Conservation (phyloP, 179 eudicot species). For the Spergularia azorica region DNA sequence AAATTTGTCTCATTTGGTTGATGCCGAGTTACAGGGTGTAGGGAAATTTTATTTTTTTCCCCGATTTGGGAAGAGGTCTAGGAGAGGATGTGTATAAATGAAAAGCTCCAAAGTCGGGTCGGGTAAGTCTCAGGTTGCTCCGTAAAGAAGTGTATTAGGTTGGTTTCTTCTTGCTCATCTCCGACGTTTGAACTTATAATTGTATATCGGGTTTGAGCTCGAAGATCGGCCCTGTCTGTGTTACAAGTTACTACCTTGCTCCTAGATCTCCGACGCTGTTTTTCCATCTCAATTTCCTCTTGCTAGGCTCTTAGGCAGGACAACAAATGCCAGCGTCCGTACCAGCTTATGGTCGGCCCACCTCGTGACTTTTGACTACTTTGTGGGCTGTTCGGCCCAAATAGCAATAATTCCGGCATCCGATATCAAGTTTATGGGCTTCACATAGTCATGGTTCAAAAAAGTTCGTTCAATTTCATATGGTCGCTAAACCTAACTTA, state of each 20-base stretch:
- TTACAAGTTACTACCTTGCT: too few relatives aligned
- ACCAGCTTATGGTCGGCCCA: too few relatives aligned
- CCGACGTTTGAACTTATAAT: slow-evolving; percentile 16
- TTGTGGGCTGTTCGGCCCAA: too few relatives aligned
- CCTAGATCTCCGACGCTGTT: neutral
- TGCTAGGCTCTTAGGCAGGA: slow-evolving; percentile 59
- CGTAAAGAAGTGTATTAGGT: slow-evolving; percentile 23
- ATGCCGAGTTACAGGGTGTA: slow-evolving; percentile 24
- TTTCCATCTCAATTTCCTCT: too few relatives aligned
- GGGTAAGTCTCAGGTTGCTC: slow-evolving; percentile 7
- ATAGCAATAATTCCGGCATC: slow-evolving; percentile 26
- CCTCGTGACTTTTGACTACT: too few relatives aligned
- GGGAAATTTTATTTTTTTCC: slow-evolving; percentile 25
- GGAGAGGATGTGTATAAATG: slow-evolving; percentile 35
- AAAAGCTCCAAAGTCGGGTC: slow-evolving; percentile 14
- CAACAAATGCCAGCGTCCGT: neutral
- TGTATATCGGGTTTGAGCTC: slow-evolving; percentile 25
- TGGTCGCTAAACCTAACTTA: too few relatives aligned
- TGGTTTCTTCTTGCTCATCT: slow-evolving; percentile 21
- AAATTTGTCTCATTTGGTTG: slow-evolving; percentile 27
- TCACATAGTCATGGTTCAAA: too few relatives aligned
- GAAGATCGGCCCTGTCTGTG: neutral
- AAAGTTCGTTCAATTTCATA: too few relatives aligned
- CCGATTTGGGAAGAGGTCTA: slow-evolving; percentile 13
- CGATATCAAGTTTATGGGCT: too few relatives aligned